Conservation (phyloP, 352 stramenopile species). For the Globisporangium megalacanthum region DNA sequence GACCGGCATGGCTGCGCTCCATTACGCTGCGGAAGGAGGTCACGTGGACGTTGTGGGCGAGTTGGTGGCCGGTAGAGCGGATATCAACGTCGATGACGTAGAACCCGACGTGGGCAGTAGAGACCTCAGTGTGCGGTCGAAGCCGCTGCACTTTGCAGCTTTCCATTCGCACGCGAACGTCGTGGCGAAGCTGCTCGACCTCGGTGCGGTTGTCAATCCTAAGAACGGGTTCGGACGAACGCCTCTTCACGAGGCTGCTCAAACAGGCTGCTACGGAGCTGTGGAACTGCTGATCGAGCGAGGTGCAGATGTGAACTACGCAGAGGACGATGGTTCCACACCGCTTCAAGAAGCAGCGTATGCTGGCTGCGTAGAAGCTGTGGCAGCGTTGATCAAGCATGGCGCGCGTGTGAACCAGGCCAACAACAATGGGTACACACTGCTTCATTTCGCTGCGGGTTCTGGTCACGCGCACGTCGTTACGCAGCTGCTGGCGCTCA, state of each 20-base stretch:
- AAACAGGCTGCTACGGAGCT: neutral
- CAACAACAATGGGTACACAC: neutral
- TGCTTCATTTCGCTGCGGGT: neutral
- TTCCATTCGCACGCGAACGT: too few relatives aligned
- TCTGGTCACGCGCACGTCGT: neutral
- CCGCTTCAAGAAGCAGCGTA: neutral
- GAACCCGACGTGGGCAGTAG: too few relatives aligned
- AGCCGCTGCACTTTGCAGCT: too few relatives aligned
- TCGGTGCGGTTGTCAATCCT: too few relatives aligned
- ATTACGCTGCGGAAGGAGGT: too few relatives aligned
- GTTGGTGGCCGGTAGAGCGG: too few relatives aligned
- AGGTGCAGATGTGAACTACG: neutral
- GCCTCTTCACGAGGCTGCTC: neutral
- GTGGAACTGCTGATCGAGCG: neutral
- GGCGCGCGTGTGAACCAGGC: neutral
- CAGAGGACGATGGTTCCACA: neutral
- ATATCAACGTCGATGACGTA: too few relatives aligned
- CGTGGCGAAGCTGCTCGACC: too few relatives aligned
- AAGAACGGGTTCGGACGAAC: too few relatives aligned
- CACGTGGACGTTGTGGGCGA: too few relatives aligned
- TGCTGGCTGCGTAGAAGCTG: neutral
- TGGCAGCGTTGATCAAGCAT: neutral
- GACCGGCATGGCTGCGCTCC: too few relatives aligned
- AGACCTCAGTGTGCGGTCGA: too few relatives aligned
- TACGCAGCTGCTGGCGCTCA: neutral